Base-by-base conservation (phyloP, 768 basidiomycete genomes). In the Serendipita vermifera region DNA sequence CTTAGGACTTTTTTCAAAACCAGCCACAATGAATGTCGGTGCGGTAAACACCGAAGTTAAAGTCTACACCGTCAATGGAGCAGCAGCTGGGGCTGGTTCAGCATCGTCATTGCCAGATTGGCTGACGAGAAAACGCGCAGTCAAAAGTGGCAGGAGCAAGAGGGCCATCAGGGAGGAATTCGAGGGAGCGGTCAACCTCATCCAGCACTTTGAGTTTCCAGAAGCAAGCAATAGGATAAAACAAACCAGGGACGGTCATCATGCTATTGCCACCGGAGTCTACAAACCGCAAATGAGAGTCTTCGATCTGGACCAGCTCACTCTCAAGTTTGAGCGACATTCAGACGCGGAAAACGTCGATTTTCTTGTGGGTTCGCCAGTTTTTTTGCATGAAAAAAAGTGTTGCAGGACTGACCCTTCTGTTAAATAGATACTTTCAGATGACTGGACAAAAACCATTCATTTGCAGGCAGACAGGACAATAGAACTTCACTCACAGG, bases 391-490 rank as follows among this genome's bases (percentile, higher is more conserved):
- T n/a, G n/a, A n/a, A n/a, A n/a, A n/a, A n/a, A n/a, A n/a, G 41
- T 7, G 33, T 59, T 48, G 11, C 39, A 54, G 20, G 38, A 13
- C 7, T 9, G 7, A 24, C 9, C 9, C 9, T 13, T 14, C 46
- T 29, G 20, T 13, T 35, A 35, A 59, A 32, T n/a, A 96, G 92
- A 83, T 90, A 62, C 75, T 98, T 5, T 97, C 93, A 1, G 87
- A 93, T 64, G 94, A 98, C 73, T 98, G 94, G 94, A 98, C 94
- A 5, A 98, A 98, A 67, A 84, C 88, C n/a, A 76, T 97, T 59
- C 92, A 96, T 67, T 77, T 99, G 2, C 96, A 98, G 76, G 84
- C 85, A 51, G 92, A 97, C 72, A 83, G 96, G n/a, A 87, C 88
- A 3, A 68, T 99, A 56, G 89, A 92, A 64, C 74, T 99, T 3